These are phyloP conservation scores for Chiua virens DNA, from an alignment of 768 basidiomycete genomes.

Conservation along the genomic window DNA sequence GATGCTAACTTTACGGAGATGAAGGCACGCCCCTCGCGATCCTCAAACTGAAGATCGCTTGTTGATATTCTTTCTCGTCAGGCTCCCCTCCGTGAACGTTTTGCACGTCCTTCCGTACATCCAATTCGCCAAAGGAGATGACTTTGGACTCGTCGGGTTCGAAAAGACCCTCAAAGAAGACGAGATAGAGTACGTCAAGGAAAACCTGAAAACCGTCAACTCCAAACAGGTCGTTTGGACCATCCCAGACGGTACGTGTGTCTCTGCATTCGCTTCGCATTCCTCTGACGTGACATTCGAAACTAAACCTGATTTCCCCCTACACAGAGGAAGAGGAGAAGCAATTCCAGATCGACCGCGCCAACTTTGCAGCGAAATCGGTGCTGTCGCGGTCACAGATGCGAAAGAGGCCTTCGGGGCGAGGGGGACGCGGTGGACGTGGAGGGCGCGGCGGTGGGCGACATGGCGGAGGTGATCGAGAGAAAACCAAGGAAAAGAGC, in stretches of 20 bases:
- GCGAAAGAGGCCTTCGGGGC: constrained; percentile 35
- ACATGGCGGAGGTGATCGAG: constrained; percentile 26
- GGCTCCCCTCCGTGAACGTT: constrained; percentile 49
- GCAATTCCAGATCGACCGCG: constrained; percentile 72
- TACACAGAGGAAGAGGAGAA: constrained; percentile 68
- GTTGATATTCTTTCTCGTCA: constrained; percentile 13
- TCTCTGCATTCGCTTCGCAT: no score
- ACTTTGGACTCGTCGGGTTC: constrained; percentile 50
- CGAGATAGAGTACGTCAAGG: constrained; percentile 68
- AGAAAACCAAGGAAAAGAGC: constrained; percentile 12
- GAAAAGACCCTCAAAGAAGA: constrained; percentile 71
- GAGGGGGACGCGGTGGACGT: constrained; percentile 48
- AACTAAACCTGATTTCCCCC: background rate
- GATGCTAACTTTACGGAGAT: constrained; percentile 65
- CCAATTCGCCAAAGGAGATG: constrained; percentile 46
- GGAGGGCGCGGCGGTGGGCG: constrained; percentile 38
- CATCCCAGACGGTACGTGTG: constrained; percentile 52
- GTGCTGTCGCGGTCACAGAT: constrained; percentile 40
- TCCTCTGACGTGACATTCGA: no score
- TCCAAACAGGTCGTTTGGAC: constrained; percentile 66
- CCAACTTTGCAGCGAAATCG: constrained; percentile 62
- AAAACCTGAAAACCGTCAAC: constrained; percentile 62
- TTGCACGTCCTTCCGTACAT: constrained; percentile 48
- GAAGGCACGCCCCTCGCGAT: constrained; percentile 36
- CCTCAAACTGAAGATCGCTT: background rate